A percentile compares a stretch with the other conserved stretches of the same genome.
These are phyloP conservation scores for Datisca glomerata DNA, from an alignment of 306 rosid species.

Conservation along the genomic window DNA sequence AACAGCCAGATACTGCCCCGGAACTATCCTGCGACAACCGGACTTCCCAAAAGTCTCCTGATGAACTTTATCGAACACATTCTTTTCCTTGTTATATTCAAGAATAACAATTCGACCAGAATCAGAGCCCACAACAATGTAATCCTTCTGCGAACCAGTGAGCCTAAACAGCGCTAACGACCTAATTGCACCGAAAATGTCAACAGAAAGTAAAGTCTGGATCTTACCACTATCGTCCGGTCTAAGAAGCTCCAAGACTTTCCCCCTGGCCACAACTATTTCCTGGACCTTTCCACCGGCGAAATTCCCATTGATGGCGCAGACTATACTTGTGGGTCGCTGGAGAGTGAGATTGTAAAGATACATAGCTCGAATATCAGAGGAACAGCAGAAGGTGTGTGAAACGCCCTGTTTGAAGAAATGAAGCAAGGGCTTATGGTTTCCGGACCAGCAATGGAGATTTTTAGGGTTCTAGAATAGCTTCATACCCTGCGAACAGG, in stretches of 20 bases:
- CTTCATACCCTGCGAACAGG: not conserved
- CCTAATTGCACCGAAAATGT: slow-evolving; percentile 73
- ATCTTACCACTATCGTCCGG: slow-evolving; percentile 87
- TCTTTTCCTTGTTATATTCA: slow-evolving; percentile 73
- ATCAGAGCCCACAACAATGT: slow-evolving; percentile 80
- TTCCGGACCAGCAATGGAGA: not conserved
- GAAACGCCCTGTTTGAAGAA: not conserved
- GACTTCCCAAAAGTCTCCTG: slow-evolving; percentile 95
- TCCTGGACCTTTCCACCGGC: slow-evolving; percentile 92
- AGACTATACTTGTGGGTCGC: slow-evolving; percentile 79
- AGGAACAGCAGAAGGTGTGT: not conserved
- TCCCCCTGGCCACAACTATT: slow-evolving; percentile 85
- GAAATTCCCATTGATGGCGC: slow-evolving; percentile 92
- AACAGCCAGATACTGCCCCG: slow-evolving; percentile 79
- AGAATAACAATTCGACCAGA: slow-evolving; percentile 91
- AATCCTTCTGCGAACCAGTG: slow-evolving; percentile 80
- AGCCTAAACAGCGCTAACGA: slow-evolving; percentile 82
- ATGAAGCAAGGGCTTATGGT: not conserved
- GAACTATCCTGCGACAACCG: slow-evolving; percentile 83
- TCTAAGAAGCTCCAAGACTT: slow-evolving; percentile 87
- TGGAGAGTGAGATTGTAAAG: slow-evolving; percentile 91
- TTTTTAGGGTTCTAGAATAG: slow-evolving; percentile 1
- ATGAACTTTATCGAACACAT: slow-evolving; percentile 77
- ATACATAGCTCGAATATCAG: slow-evolving; percentile 39
- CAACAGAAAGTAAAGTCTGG: slow-evolving; percentile 93